These are phyloP conservation scores for Cicer bijugum DNA, from an alignment of 306 rosid genomes.

Conservation along the genomic window DNA sequence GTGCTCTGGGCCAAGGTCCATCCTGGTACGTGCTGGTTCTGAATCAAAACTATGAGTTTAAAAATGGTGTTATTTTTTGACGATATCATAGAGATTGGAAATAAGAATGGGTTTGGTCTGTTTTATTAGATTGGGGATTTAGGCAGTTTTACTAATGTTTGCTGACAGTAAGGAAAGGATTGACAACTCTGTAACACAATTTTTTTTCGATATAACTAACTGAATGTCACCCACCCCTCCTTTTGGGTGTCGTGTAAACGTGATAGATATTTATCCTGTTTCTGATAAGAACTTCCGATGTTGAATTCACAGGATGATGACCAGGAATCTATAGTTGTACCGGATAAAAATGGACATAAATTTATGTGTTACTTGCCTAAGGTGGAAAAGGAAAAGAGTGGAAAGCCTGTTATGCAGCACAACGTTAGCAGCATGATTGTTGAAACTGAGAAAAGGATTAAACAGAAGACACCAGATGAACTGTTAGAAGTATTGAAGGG, in stretches of 20 bases:
- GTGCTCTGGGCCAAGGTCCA: too few relatives aligned
- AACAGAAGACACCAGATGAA: conserved; percentile 94
- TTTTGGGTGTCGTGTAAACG: background rate
- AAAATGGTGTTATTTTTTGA: background rate
- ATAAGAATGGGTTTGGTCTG: conserved; percentile 7
- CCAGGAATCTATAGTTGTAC: conserved; percentile 81
- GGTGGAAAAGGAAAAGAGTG: conserved; percentile 77
- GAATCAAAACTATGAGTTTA: conserved; percentile 10
- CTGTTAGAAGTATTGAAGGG: conserved; percentile 83
- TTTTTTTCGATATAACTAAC: conserved; percentile 22
- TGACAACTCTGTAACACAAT: background rate
- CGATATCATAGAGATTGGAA: conserved; percentile 12
- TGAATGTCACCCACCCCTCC: background rate
- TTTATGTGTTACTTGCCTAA: conserved; percentile 87
- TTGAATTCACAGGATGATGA: conserved; percentile 69
- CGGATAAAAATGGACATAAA: conserved; percentile 70
- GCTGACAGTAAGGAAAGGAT: background rate
- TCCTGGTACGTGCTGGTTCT: background rate
- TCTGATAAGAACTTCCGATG: conserved; percentile 12
- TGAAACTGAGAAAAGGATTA: conserved; percentile 76
- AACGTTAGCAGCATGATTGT: conserved; percentile 85
- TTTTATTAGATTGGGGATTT: conserved; percentile 5
- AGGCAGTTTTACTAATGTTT: conserved; percentile 11
- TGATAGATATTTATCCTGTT: conserved; percentile 13
- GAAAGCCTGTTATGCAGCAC: conserved; percentile 62